Conservation (phyloP, 371 early-diverging fungal genomes). For the Polyrhizophydium stewartii region DNA sequence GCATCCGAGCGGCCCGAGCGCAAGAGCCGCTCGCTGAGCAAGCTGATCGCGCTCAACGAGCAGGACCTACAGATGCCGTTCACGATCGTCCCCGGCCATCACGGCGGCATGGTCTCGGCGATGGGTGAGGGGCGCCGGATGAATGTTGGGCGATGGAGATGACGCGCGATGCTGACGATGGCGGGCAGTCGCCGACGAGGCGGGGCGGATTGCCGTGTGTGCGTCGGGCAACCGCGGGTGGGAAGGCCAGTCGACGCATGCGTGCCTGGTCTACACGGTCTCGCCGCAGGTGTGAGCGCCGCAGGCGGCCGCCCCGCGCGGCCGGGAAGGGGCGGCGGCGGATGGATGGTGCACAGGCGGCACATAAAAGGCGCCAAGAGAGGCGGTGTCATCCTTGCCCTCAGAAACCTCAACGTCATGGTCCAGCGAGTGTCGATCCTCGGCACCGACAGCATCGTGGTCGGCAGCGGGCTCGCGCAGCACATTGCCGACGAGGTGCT, state of each 20-base stretch:
- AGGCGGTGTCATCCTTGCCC: too few species aligned
- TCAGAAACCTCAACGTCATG: too few species aligned
- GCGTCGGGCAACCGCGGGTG: constrained; percentile 90
- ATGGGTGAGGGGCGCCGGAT: constrained; percentile 49
- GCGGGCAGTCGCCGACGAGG: constrained; percentile 58
- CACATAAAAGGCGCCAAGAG: too few species aligned
- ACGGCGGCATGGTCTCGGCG: constrained; percentile 79
- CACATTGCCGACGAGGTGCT: constrained; percentile 75
- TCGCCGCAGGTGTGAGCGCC: too few species aligned
- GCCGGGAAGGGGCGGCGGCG: too few species aligned
- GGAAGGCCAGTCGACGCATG: constrained; percentile 81
- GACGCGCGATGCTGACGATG: neutral
- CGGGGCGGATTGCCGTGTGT: constrained; percentile 75
- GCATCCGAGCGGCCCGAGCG: neutral
- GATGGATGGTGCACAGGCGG: too few species aligned
- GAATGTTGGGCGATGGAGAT: neutral
- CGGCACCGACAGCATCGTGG: constrained; percentile 78
- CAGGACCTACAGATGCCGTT: constrained; percentile 56
- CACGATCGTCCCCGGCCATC: constrained; percentile 86
- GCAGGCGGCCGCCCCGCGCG: too few species aligned
- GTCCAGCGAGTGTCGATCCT: constrained; percentile 64
- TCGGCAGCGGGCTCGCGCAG: constrained; percentile 78
- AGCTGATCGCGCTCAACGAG: constrained; percentile 1
- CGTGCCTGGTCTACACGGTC: constrained; percentile 84
- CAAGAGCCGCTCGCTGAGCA: neutral